Percentiles rank a stretch among this genome's conserved stretches.
Evolutionary conservation across 2,329 filamentous ascomycete species (phyloP).

Genomic region (Scopulariopsis brevicaulis): DNA sequence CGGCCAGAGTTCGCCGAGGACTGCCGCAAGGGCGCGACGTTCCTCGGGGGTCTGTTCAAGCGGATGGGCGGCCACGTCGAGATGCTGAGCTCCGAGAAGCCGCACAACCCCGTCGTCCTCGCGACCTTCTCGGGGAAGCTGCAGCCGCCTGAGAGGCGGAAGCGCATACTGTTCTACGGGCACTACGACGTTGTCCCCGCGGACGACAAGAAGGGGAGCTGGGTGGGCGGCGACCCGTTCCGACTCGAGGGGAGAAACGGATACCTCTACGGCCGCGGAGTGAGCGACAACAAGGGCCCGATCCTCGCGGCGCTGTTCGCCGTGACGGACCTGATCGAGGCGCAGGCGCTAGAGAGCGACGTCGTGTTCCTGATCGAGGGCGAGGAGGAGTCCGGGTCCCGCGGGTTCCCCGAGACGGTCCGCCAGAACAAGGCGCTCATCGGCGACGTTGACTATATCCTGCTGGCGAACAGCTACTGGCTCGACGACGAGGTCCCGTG

Average conservation of each 20-base stretch:
- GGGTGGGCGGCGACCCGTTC: constrained; percentile 74
- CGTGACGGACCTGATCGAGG: constrained; percentile 76
- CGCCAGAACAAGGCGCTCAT: constrained; percentile 72
- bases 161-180: constrained; percentile 90
- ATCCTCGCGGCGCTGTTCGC: constrained; percentile 91
- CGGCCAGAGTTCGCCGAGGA: constrained; percentile 79
- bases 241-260: constrained; percentile 81
- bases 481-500: constrained; percentile 92
- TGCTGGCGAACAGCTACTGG: constrained; percentile 98
- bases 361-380: constrained; percentile 93
- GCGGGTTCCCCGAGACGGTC: constrained; percentile 80
- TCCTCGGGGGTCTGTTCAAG: constrained; percentile 81
- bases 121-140: constrained; percentile 76
- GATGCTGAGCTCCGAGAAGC: constrained; percentile 72
- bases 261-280: constrained; percentile 90
- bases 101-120: constrained; percentile 84
- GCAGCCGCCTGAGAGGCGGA: constrained; percentile 52
- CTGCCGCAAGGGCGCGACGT: constrained; percentile 85
- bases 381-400: constrained; percentile 89
- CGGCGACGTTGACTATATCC: constrained; percentile 84
- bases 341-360: constrained; percentile 76
- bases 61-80: constrained; percentile 82
- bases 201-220: constrained; percentile 61
- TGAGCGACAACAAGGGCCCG: constrained; percentile 95
- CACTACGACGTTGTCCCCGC: constrained; percentile 97